Evolutionary conservation across 148 eudicot species (phyloP).

Genomic region (Rhododendron simsii): DNA sequence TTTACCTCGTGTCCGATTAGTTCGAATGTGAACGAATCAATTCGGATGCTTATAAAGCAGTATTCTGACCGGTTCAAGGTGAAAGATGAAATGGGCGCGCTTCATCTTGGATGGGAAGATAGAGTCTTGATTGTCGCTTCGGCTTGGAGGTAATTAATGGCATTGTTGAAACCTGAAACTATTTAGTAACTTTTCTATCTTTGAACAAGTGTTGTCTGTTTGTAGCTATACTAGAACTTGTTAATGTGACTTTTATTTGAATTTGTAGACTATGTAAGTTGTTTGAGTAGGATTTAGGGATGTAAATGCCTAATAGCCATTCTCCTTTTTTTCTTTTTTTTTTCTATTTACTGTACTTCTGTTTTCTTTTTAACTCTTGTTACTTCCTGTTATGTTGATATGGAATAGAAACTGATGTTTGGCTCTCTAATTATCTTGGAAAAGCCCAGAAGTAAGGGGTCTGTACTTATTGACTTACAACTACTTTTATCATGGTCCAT

Average conservation of each 20-base stretch:
- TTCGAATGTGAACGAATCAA: constrained; percentile 27
- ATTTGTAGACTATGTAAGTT: not conserved
- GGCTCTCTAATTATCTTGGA: not conserved
- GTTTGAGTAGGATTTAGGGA: not conserved
- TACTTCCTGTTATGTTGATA: not conserved
- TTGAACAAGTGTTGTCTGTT: not conserved
- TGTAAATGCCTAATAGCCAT: not conserved
- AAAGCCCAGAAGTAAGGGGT: not conserved
- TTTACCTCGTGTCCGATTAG: constrained; percentile 47
- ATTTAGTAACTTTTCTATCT: not conserved
- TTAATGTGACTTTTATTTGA: not conserved
- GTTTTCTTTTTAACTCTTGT: not conserved
- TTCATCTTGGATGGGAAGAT: constrained; percentile 87
- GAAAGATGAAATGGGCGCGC: constrained; percentile 50
- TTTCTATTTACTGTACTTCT: not conserved
- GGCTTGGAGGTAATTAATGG: constrained; percentile 52
- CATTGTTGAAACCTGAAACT: not conserved
- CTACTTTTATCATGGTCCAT: not conserved
- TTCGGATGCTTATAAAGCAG: constrained; percentile 47
- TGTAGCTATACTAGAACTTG: not conserved
- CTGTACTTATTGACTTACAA: not conserved
- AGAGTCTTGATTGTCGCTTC: constrained; percentile 71
- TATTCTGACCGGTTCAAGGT: constrained; percentile 57
- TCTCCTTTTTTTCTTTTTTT: no score
- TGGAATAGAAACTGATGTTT: not conserved